These are phyloP conservation scores for Diplodia corticola DNA, from an alignment of 2,329 filamentous ascomycete species.

Conservation along the genomic window DNA sequence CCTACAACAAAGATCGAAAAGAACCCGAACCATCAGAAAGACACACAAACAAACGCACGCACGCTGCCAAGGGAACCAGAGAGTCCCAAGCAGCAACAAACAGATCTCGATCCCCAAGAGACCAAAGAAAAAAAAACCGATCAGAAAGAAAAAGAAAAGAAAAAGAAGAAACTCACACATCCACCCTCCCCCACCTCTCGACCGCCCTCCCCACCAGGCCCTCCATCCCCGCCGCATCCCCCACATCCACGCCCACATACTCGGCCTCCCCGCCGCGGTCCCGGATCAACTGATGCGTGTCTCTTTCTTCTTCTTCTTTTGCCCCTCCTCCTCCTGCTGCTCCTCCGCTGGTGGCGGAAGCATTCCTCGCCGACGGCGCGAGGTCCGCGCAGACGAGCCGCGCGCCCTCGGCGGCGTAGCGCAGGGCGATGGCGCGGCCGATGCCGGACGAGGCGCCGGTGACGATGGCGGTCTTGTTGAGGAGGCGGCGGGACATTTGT, in stretches of 20 bases:
- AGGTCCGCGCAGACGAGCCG: conserved; percentile 29
- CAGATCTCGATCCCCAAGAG: not conserved
- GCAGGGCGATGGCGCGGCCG: conserved; percentile 31
- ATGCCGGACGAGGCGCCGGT: conserved; percentile 38
- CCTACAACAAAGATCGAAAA: not conserved
- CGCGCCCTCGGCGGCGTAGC: conserved; percentile 25
- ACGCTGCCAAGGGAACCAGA: not conserved
- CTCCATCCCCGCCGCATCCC: conserved; percentile 25
- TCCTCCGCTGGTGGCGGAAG: too few species aligned
- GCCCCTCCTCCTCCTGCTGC: not conserved
- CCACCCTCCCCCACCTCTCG: conserved; percentile 30
- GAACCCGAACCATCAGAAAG: not conserved
- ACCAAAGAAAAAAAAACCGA: not conserved
- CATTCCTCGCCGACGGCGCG: not conserved
- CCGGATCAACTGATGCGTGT: conserved; percentile 25
- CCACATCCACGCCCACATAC: conserved; percentile 33
- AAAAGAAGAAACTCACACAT: conserved; percentile 28
- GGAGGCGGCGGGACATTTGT: not conserved
- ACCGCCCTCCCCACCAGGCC: conserved; percentile 30
- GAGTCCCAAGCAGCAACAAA: not conserved
- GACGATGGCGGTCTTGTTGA: conserved; percentile 32
- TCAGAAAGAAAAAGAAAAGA: not conserved
- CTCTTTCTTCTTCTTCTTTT: not conserved
- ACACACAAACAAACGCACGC: too few species aligned
- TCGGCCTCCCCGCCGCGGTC: conserved; percentile 13